A percentile compares a stretch with the other conserved stretches of the same genome.
phyloP scores from a whole-genome alignment of 345 rosid species.

The Eucalyptus tenuipes region DNA sequence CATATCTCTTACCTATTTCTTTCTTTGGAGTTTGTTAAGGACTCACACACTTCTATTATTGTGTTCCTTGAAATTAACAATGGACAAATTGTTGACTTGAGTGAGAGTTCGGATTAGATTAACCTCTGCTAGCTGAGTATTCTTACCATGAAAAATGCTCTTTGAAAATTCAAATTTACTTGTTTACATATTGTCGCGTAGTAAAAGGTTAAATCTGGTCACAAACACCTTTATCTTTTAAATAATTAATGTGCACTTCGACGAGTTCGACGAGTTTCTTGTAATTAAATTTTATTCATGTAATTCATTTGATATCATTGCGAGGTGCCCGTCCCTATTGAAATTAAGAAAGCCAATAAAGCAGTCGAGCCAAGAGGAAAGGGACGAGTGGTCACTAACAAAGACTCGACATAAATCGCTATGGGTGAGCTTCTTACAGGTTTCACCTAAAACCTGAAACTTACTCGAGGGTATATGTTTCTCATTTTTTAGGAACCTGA shows the following conservation, averaged over 20 bases:
- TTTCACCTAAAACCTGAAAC: accelerated
- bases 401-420: not conserved
- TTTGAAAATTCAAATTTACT: too few species aligned
- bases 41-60: too few species aligned
- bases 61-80: too few species aligned
- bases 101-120: not conserved
- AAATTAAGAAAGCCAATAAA: not conserved
- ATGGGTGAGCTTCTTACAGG: not conserved
- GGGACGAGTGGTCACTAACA: not conserved
- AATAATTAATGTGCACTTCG: not conserved
- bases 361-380: not conserved
- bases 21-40: too few species aligned
- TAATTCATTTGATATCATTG: not conserved
- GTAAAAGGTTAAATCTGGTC: not conserved
- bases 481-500: too few species aligned
- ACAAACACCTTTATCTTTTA: not conserved
- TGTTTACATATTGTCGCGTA: too few species aligned
- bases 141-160: not conserved
- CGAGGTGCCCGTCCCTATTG: not conserved
- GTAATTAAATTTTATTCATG: not conserved
- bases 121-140: too few species aligned
- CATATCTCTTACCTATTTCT: too few species aligned
- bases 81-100: too few species aligned
- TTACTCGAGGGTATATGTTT: accelerated
- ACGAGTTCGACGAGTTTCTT: not conserved